Evolutionary conservation across 148 eudicot species (phyloP).

Genomic region (Rhododendron henanense): DNA sequence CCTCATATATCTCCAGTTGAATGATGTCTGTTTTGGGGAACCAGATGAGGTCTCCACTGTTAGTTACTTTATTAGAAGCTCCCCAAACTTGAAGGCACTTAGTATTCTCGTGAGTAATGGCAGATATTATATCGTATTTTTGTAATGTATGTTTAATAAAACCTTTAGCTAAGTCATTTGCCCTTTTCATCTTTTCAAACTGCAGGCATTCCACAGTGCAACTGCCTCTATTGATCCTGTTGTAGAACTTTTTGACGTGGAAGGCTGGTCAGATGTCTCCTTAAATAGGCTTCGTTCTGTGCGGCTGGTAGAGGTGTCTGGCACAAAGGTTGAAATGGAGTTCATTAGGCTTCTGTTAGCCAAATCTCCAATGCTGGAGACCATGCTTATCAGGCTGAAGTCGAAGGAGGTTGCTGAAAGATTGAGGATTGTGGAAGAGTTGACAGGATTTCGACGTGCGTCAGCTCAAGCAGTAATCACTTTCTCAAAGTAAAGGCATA

Average conservation of each 20-base stretch:
- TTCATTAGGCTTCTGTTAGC: not conserved
- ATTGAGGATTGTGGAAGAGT: not conserved
- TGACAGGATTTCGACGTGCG: not conserved
- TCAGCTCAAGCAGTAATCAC: too few species aligned
- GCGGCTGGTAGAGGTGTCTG: not conserved
- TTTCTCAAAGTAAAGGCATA: too few species aligned
- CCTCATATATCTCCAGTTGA: not conserved
- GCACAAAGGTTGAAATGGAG: not conserved
- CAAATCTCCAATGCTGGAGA: constrained; percentile 5
- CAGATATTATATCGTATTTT: not conserved
- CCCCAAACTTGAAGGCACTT: not conserved
- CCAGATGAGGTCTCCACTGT: not conserved
- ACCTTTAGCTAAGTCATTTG: not conserved
- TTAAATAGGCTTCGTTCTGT: not conserved
- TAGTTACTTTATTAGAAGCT: constrained; percentile 16
- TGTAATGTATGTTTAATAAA: too few species aligned
- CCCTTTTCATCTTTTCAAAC: not conserved
- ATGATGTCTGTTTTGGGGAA: not conserved
- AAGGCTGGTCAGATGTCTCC: not conserved
- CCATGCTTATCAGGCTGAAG: not conserved
- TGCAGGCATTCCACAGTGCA: not conserved
- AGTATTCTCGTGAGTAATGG: not conserved
- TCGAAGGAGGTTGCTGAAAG: not conserved
- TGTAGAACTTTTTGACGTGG: not conserved
- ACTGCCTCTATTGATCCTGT: not conserved